Evolutionary conservation across 176 grass and related monocot species (phyloP), one percentile per base, ranked within the genome.

Genomic region (Puya raimondii): DNA sequence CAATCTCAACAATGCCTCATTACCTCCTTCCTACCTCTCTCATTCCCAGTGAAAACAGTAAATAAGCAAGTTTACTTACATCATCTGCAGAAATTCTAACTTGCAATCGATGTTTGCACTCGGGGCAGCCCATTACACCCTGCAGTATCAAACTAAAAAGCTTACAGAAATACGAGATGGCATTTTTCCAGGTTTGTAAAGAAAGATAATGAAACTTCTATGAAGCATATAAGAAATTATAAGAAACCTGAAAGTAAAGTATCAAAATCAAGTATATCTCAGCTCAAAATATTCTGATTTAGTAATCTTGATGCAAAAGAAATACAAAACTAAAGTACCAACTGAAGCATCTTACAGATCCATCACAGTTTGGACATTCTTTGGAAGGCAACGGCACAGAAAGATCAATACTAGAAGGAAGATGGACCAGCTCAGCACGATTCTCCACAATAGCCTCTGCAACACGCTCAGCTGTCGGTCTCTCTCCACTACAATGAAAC

Each of bases 51-150:
- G 9, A 49, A 69, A 48, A 48, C 1, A 26, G 10, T 49, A 57
- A 69, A 13, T 59, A 9, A 61, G 56, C 26, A 59, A 26, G 18
- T 14, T 2, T 56, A 67, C 74, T 76, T 17, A 77, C 75, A 25
- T 77, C 52, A 58, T 77, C 75, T 63, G 75, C 66, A 26, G 75
- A 77, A 29, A 77, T 77, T 51, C 75, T 69, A 61, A 77, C 51
- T 77, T 77, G 75, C 75, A 69, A 77, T 52, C 66, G 67, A 53
- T 69, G 65, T 77, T 77, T 77, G 65, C 75, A 77, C 18, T 77
- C 75, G 47, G 75, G 65, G 47, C 75, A 77, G 10, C 52, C 25
- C 75, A 77, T 77, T 3, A 77, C 75, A 61, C 75, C 75, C 75
- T 77, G 53, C 33, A 61, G 53, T 68, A 50, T 17, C 10, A 25